Percentiles rank a stretch among this genome's conserved stretches.
These are phyloP conservation scores for Mercurialis annua DNA, from an alignment of 345 rosid genomes.

Conservation along the genomic window DNA sequence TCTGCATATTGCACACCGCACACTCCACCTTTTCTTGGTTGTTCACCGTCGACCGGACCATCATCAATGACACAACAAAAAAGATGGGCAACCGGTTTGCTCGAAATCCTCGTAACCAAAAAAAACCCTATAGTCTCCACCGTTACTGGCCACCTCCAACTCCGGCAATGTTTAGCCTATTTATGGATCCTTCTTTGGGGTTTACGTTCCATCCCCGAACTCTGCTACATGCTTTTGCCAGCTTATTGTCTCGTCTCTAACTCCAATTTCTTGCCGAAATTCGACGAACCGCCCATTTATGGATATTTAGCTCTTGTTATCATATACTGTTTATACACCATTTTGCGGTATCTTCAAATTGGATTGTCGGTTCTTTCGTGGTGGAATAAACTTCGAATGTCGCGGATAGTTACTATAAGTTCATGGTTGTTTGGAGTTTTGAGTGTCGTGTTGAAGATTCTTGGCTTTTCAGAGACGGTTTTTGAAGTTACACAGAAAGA, in stretches of 20 bases:
- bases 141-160: slow-evolving; percentile 32
- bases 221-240: slow-evolving; percentile 49
- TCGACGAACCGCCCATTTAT: slow-evolving; percentile 32
- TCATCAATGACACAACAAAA: slow-evolving; percentile 45
- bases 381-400: slow-evolving; percentile 42
- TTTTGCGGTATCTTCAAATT: slow-evolving; percentile 27
- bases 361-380: slow-evolving; percentile 40
- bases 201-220: slow-evolving; percentile 53
- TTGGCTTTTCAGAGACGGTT: slow-evolving; percentile 43
- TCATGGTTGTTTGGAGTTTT: slow-evolving; percentile 44
- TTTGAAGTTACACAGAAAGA: slow-evolving; percentile 56
- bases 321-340: slow-evolving; percentile 23
- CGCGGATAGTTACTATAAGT: slow-evolving; percentile 24
- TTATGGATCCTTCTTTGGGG: slow-evolving; percentile 29
- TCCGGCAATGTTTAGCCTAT: slow-evolving; percentile 50
- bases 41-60: slow-evolving; percentile 40
- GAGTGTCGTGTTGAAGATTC: slow-evolving; percentile 34
- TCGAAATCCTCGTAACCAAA: slow-evolving; percentile 43
- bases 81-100: slow-evolving; percentile 63
- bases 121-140: slow-evolving; percentile 36
- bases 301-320: slow-evolving; percentile 23
- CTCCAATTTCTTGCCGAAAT: slow-evolving; percentile 63
- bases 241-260: slow-evolving; percentile 57
- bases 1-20: slow-evolving; percentile 25
- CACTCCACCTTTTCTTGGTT: slow-evolving; percentile 58